These are phyloP conservation scores for Gamarada debralockiae DNA, from an alignment of 495 filamentous ascomycete species.

Conservation along the genomic window DNA sequence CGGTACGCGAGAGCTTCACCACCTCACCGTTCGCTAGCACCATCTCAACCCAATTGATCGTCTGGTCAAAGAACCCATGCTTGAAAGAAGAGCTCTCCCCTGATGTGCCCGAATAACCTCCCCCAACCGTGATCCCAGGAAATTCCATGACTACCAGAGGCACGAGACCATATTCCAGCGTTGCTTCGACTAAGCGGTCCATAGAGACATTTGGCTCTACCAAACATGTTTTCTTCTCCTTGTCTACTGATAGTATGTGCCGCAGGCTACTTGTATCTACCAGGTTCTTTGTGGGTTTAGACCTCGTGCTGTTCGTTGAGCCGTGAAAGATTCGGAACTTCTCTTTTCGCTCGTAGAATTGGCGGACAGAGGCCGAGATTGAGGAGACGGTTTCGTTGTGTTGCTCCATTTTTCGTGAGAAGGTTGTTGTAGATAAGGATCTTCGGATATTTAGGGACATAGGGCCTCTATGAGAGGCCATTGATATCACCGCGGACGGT, in stretches of 20 bases:
- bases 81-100: slow-evolving; percentile 57
- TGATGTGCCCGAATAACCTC: slow-evolving; percentile 57
- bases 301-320: slow-evolving; percentile 70
- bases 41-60: slow-evolving; percentile 53
- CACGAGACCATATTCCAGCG: slow-evolving; percentile 47
- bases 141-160: slow-evolving; percentile 59
- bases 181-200: slow-evolving; percentile 53
- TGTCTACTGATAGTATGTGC: slow-evolving; percentile 41
- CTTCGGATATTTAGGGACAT: neutral
- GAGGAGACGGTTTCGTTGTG: slow-evolving; percentile 39
- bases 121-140: slow-evolving; percentile 61
- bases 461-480: too few relatives aligned
- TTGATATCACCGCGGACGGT: too few relatives aligned
- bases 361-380: slow-evolving; percentile 45
- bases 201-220: slow-evolving; percentile 66
- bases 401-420: slow-evolving; percentile 33
- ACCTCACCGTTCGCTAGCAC: slow-evolving; percentile 53
- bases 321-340: slow-evolving; percentile 77
- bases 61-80: slow-evolving; percentile 56
- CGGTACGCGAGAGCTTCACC: slow-evolving; percentile 32
- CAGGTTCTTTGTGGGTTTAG: slow-evolving; percentile 41
- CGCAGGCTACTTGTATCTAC: slow-evolving; percentile 42
- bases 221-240: slow-evolving; percentile 33
- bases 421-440: neutral
- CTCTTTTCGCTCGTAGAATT: slow-evolving; percentile 52